Evolutionary conservation across 2,329 filamentous ascomycete genomes (phyloP).

Genomic region (Lecanicillium sp.): DNA sequence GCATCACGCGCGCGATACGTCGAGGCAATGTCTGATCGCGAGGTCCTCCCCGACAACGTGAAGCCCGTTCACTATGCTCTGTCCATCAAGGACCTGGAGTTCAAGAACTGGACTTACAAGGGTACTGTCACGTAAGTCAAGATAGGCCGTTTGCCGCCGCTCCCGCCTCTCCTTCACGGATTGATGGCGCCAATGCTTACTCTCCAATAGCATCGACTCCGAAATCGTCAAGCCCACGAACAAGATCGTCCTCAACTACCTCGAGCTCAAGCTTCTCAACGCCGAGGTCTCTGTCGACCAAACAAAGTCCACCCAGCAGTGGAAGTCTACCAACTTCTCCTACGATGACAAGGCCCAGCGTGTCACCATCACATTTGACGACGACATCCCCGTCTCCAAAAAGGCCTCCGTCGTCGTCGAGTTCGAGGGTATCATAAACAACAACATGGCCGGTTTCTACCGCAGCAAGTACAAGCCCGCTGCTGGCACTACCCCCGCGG

Average conservation of each 20-base stretch:
- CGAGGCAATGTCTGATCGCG: conserved; percentile 50
- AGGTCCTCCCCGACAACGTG: conserved; percentile 57
- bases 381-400: conserved; percentile 61
- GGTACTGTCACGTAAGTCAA: conserved; percentile 61
- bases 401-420: conserved; percentile 63
- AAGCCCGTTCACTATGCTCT: conserved; percentile 84
- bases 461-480: conserved; percentile 87
- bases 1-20: conserved; percentile 11
- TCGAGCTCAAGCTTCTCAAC: conserved; percentile 71
- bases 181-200: too few relatives aligned
- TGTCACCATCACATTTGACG: conserved; percentile 68
- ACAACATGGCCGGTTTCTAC: conserved; percentile 90
- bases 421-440: conserved; percentile 80
- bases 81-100: conserved; percentile 76
- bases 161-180: too few relatives aligned
- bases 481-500: conserved; percentile 51
- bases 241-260: conserved; percentile 76
- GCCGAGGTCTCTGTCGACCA: conserved; percentile 55
- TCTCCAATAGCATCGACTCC: conserved; percentile 57
- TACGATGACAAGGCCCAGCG: conserved; percentile 84
- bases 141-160: too few relatives aligned
- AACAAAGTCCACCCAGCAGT: conserved; percentile 49
- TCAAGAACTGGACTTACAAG: conserved; percentile 68
- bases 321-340: conserved; percentile 60
- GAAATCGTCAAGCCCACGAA: conserved; percentile 66